Evolutionary conservation across 2,329 filamentous ascomycete genomes (phyloP), one percentile per base, ranked within the genome.

Genomic region (Diaporthe batatas): DNA sequence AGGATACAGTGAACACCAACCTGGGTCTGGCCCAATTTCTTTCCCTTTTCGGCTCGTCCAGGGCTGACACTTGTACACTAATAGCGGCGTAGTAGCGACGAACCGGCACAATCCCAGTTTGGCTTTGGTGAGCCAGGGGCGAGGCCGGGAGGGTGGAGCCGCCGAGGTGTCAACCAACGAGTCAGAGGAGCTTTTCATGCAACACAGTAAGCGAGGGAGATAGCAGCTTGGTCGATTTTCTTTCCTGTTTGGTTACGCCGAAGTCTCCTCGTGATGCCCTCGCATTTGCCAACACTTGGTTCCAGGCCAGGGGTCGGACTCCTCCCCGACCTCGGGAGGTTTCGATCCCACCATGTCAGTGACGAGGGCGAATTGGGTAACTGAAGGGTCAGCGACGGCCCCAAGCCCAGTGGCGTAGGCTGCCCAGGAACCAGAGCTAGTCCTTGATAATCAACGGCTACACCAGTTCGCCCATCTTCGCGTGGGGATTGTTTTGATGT

Each of bases 21-120:
- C 18, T 25, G n/a, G 59, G 11, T 64, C 16, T 64, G 59, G 59
- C 18, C 59, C 12, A 49, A 34, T 64, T 64, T 64, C 59, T 64
- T 64, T 64, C 59, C 59, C 59, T n/a, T 64, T 64, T 49, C 42
- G 8, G 59, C 39, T 7, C 16, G n/a, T n/a, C n/a, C n/a, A n/a
- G n/a, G n/a, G n/a, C 25, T 53, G 39, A 39, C 25, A 32, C 39
- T 12, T 10, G 16, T 5, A 29, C 2, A 5, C 29, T n/a, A 23
- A 14, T 23, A 10, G 18, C 58, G 58, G 36, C 6, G 47, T 12
- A 23, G 25, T 47, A 7, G 18, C 6, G n/a, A 21, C 39, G 11
- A 6, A 49, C 59, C 29, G 59, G 42, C 59, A 44, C 18, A 10
- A 64, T 64, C 59, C 42, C 42, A 47, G 59, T 5, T 23, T 62